Percentiles rank a stretch among this genome's conserved stretches.
phyloP scores from a whole-genome alignment of 352 stramenopile genomes.

The Globisporangium ultimum region DNA sequence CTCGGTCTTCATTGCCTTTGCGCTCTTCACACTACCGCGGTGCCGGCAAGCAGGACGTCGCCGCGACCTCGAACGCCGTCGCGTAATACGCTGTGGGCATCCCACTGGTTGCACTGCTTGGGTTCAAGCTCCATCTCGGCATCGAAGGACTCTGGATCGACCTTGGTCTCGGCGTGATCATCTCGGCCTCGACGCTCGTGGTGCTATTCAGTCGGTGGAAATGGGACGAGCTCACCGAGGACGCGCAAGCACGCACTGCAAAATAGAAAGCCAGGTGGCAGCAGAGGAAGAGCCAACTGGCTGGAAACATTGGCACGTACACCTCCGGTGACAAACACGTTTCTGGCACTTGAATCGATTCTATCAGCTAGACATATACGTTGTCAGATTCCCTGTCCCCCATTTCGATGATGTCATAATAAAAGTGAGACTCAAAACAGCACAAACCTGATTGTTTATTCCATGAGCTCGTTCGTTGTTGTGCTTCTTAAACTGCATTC shows the following conservation, averaged over 20 bases:
- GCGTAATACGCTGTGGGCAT: slow-evolving; percentile 79
- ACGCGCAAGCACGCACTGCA: slow-evolving; percentile 32
- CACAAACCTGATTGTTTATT: too few species aligned
- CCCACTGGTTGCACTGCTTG: slow-evolving; percentile 54
- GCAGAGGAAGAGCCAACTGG: background rate
- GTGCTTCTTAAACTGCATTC: too few species aligned
- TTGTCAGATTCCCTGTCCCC: too few species aligned
- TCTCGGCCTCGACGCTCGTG: slow-evolving; percentile 15
- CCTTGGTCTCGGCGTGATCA: slow-evolving; percentile 42
- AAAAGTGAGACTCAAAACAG: too few species aligned
- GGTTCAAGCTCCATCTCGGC: slow-evolving; percentile 38
- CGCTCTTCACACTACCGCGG: slow-evolving; percentile 15
- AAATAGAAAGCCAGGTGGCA: slow-evolving; percentile 11
- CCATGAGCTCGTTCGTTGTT: too few species aligned
- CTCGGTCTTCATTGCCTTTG: background rate
- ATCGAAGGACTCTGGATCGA: slow-evolving; percentile 59
- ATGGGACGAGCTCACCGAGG: slow-evolving; percentile 31
- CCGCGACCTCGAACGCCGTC: slow-evolving; percentile 37
- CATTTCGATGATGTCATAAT: too few species aligned
- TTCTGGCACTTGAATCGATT: too few species aligned
- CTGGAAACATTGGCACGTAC: too few species aligned
- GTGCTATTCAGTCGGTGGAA: slow-evolving; percentile 7
- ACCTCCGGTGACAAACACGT: too few species aligned
- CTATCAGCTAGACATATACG: too few species aligned
- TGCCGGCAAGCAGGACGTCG: slow-evolving; percentile 26